Conservation (phyloP, 768 basidiomycete genomes). For the Hericium erinaceus region DNA sequence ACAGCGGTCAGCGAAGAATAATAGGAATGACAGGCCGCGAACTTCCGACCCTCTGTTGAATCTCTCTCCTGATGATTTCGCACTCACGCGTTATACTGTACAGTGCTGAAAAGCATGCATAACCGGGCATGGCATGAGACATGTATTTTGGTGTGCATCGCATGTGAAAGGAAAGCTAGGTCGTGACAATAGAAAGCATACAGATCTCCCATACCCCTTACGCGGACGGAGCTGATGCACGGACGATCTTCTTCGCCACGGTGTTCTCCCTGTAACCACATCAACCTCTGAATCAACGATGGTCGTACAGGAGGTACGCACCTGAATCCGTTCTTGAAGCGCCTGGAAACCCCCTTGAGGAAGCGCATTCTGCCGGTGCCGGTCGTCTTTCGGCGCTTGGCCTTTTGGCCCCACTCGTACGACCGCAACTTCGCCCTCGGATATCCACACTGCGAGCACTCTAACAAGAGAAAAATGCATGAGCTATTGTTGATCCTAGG, state of each 20-base stretch:
- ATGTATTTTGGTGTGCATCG: constrained; percentile 22
- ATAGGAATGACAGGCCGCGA: too few relatives aligned
- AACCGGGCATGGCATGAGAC: constrained; percentile 15
- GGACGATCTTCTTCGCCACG: constrained; percentile 77
- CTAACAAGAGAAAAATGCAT: constrained; percentile 28
- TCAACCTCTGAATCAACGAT: neutral
- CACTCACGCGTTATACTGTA: neutral
- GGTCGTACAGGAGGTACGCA: constrained; percentile 23
- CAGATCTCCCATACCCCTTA: constrained; percentile 20
- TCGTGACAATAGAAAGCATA: constrained; percentile 14
- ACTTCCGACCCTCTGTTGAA: too few relatives aligned
- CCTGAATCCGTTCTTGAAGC: constrained; percentile 99
- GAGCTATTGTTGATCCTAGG: neutral
- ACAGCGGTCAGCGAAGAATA: too few relatives aligned
- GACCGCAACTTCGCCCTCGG: constrained; percentile 92
- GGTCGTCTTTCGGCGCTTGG: constrained; percentile 99
- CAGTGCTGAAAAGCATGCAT: constrained; percentile 1
- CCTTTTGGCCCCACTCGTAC: constrained; percentile 98
- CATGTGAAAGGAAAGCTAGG: constrained; percentile 7
- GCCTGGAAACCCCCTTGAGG: constrained; percentile 85
- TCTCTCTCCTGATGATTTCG: too few relatives aligned
- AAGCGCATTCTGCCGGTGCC: constrained; percentile 94
- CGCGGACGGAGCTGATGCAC: constrained; percentile 43
- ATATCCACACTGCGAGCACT: constrained; percentile 94
- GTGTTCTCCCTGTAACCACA: constrained; percentile 67